Evolutionary conservation across 495 filamentous ascomycete genomes (phyloP).

Genomic region (Neurospora sp.): DNA sequence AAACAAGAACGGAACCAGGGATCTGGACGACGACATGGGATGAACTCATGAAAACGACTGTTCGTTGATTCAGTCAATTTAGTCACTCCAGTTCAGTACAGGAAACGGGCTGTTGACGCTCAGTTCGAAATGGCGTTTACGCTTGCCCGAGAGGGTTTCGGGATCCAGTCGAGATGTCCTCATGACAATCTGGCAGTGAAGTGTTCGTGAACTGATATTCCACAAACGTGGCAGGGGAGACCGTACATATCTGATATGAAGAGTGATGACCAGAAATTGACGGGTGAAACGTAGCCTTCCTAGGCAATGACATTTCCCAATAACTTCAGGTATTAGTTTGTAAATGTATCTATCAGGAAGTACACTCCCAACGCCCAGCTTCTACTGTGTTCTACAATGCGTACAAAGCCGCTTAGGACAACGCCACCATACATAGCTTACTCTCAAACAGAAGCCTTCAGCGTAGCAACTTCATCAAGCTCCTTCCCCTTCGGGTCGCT

Average conservation of each 20-base stretch:
- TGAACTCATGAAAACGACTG: not conserved
- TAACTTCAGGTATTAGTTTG: not conserved
- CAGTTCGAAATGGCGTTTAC: slow-evolving; percentile 92
- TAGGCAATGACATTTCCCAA: not conserved
- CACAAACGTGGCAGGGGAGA: too few species aligned
- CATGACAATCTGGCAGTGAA: slow-evolving; percentile 69
- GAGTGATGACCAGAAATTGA: too few species aligned
- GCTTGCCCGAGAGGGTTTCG: slow-evolving; percentile 59
- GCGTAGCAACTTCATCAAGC: slow-evolving; percentile 6
- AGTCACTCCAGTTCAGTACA: slow-evolving; percentile 62
- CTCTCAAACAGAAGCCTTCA: not conserved
- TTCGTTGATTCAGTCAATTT: not conserved
- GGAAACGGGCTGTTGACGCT: slow-evolving; percentile 98
- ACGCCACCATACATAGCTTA: not conserved
- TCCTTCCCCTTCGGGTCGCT: slow-evolving; percentile 25
- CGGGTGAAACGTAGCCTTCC: too few species aligned
- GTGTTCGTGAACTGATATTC: slow-evolving; percentile 12
- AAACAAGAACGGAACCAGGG: not conserved
- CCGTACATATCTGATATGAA: too few species aligned
- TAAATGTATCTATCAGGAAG: not conserved
- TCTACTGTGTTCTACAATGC: not conserved
- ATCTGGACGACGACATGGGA: not conserved
- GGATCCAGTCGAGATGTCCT: slow-evolving; percentile 82
- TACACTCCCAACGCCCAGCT: not conserved
- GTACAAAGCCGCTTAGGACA: not conserved